Conservation (phyloP, 1,284 basidiomycete species). For the Melampsora larici-populina region DNA sequence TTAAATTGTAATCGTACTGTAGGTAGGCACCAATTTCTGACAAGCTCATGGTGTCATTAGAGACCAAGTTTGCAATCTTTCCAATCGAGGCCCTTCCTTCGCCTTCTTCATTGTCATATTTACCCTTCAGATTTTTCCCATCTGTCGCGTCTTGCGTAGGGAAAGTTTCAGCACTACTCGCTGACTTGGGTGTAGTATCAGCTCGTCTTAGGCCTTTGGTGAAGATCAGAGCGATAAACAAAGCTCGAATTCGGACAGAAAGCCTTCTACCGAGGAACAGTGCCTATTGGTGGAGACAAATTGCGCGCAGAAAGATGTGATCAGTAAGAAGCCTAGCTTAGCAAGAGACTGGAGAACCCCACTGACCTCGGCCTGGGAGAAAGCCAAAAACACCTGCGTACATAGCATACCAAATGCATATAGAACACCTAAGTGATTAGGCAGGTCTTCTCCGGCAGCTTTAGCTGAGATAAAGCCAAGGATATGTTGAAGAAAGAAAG, state of each 20-base stretch:
- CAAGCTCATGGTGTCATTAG: slow-evolving; percentile 58
- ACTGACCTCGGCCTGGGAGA: slow-evolving; percentile 32
- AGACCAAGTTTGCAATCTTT: slow-evolving; percentile 60
- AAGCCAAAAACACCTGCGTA: slow-evolving; percentile 54
- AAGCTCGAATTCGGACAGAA: slow-evolving; percentile 52
- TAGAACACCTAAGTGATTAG: slow-evolving; percentile 58
- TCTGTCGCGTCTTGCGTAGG: slow-evolving; percentile 47
- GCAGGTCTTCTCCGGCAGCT: slow-evolving; percentile 51
- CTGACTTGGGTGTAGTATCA: slow-evolving; percentile 49
- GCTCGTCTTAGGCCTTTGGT: slow-evolving; percentile 59
- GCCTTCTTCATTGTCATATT: slow-evolving; percentile 45
- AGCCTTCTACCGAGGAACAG: slow-evolving; percentile 32
- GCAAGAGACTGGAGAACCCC: neutral
- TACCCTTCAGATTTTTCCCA: too few relatives aligned
- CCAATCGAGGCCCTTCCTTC: slow-evolving; percentile 56
- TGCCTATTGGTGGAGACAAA: neutral
- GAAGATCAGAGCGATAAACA: slow-evolving; percentile 60
- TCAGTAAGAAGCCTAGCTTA: neutral
- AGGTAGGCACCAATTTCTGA: slow-evolving; percentile 28
- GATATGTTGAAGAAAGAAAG: slow-evolving; percentile 58
- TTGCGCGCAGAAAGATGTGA: neutral
- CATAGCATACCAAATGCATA: slow-evolving; percentile 58
- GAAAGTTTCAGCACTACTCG: slow-evolving; percentile 52
- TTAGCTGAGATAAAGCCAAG: slow-evolving; percentile 56
- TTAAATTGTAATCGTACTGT: slow-evolving; percentile 5